These are phyloP conservation scores for Arachis hypogaea DNA, from an alignment of 306 rosid species.

Conservation along the genomic window DNA sequence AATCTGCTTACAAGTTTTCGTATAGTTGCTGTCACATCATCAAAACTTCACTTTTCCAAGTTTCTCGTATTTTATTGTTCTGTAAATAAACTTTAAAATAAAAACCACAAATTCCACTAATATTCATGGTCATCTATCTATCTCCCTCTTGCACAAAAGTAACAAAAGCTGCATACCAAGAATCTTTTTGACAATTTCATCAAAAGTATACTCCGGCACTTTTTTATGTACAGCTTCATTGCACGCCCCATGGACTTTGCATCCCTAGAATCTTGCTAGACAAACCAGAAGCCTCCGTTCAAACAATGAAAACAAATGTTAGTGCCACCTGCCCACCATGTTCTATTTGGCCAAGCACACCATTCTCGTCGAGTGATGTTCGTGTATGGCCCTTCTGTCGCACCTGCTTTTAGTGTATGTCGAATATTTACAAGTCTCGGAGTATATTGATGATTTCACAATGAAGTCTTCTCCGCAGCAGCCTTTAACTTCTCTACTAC, in stretches of 20 bases:
- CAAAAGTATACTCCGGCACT: neutral
- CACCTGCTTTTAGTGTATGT: neutral
- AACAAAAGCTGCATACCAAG: neutral
- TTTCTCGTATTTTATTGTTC: neutral
- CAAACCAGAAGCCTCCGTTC: neutral
- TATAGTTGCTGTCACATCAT: too few species aligned
- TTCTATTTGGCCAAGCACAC: slow-evolving; percentile 6
- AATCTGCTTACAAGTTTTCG: too few species aligned
- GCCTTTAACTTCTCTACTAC: slow-evolving; percentile 61
- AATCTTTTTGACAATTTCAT: neutral
- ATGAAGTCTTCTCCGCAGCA: slow-evolving; percentile 34
- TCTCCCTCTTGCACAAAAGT: neutral
- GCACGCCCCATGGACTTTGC: neutral
- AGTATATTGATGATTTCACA: slow-evolving; percentile 29
- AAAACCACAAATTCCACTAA: neutral
- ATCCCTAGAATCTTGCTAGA: slow-evolving; percentile 11
- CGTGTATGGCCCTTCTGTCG: neutral
- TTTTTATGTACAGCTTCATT: slow-evolving; percentile 5
- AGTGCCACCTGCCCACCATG: slow-evolving; percentile 2
- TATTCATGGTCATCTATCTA: neutral
- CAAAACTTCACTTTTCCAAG: neutral
- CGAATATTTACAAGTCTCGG: slow-evolving; percentile 24
- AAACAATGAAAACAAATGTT: slow-evolving; percentile 9
- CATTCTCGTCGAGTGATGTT: neutral
- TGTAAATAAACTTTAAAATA: neutral